phyloP scores from a whole-genome alignment of 176 grass and related monocot genomes.

The Cenchrus americanus region DNA sequence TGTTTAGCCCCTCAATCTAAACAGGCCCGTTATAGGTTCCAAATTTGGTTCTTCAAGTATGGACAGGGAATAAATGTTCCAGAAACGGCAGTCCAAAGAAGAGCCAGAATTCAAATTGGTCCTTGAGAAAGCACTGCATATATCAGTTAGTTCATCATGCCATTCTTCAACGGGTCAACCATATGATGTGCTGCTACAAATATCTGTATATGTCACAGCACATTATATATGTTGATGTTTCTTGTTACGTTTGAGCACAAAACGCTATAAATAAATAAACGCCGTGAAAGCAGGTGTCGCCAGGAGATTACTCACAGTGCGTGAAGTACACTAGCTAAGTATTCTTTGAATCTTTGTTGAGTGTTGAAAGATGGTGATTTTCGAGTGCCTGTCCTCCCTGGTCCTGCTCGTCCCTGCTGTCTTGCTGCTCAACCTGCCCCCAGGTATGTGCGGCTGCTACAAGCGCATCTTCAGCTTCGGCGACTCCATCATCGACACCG shows the following conservation, averaged over 20 bases:
- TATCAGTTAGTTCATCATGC: neutral
- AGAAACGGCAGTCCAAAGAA: neutral
- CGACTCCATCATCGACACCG: constrained; percentile 73
- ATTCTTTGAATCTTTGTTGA: neutral
- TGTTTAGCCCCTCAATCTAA: too few species aligned
- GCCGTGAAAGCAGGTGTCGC: neutral
- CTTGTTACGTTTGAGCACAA: neutral
- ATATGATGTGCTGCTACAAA: neutral
- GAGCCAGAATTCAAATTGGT: neutral
- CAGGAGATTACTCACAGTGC: neutral
- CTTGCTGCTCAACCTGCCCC: constrained; percentile 9
- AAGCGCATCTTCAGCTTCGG: constrained; percentile 67
- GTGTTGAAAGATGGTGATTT: neutral
- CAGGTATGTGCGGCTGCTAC: constrained; percentile 41
- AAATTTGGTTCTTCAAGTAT: neutral
- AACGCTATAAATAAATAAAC: neutral
- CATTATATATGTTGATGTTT: neutral
- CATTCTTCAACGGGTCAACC: neutral
- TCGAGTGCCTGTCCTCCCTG: neutral
- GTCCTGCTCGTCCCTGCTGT: neutral
- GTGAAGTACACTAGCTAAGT: neutral
- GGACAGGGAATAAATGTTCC: neutral
- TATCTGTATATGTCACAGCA: neutral
- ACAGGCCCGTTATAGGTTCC: neutral
- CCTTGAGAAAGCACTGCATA: neutral